Percentiles rank a stretch among this genome's conserved stretches.
Conservation (phyloP, 148 eudicot species). For the Cornus kousa region DNA sequence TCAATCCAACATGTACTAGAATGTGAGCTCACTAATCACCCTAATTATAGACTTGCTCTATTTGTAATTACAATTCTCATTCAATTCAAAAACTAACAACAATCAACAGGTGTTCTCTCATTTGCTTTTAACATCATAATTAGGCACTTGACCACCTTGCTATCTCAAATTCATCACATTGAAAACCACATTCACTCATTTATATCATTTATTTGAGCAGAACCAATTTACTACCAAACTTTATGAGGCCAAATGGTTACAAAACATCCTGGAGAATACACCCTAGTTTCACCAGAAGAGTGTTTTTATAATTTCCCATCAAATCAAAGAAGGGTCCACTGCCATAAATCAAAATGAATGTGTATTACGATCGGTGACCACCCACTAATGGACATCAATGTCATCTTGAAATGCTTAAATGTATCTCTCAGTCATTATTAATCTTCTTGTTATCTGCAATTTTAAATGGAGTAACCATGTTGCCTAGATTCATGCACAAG, state of each 20-base stretch:
- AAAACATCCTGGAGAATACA: neutral
- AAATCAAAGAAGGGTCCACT: neutral
- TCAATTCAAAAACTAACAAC: too few relatives aligned
- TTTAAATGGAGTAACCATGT: neutral
- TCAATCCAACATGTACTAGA: too few relatives aligned
- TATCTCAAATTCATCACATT: neutral
- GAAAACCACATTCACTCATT: neutral
- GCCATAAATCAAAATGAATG: neutral
- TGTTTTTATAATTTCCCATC: neutral
- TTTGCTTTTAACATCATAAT: neutral
- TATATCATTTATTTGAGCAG: neutral
- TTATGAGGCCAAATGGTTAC: too few relatives aligned
- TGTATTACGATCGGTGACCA: too few relatives aligned
- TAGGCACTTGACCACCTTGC: neutral
- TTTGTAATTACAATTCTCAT: too few relatives aligned
- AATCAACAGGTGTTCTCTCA: neutral
- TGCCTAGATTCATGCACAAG: neutral
- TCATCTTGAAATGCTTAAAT: neutral
- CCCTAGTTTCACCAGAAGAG: neutral
- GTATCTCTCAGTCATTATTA: neutral
- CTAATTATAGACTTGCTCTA: too few relatives aligned
- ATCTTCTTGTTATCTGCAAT: neutral
- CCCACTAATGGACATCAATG: neutral
- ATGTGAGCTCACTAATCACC: too few relatives aligned
- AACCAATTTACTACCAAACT: too few relatives aligned